phyloP scores from a whole-genome alignment of 2,329 filamentous ascomycete species.

The Phyllosticta ampelicida region DNA sequence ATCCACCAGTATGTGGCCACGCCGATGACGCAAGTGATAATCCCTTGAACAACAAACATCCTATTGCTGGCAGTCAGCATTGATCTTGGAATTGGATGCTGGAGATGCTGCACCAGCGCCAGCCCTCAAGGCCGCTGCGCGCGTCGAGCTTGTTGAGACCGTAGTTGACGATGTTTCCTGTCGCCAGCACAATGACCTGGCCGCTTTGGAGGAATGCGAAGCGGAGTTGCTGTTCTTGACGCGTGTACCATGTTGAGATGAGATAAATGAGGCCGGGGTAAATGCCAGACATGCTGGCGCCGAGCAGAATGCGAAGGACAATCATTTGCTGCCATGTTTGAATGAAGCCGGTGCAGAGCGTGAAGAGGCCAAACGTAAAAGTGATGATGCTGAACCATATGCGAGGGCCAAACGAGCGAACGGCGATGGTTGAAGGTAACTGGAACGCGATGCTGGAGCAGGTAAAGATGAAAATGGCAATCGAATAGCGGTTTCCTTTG shows the following conservation, averaged over 20 bases:
- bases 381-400: conserved; percentile 52
- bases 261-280: conserved; percentile 39
- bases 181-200: conserved; percentile 54
- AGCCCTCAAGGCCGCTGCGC: conserved; percentile 45
- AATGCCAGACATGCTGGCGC: conserved; percentile 47
- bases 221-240: conserved; percentile 54
- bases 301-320: conserved; percentile 52
- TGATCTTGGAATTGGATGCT: too few relatives aligned
- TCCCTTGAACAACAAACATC: conserved; percentile 57
- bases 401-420: conserved; percentile 54
- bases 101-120: conserved; percentile 40
- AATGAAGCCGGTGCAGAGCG: conserved; percentile 57
- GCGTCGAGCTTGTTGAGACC: conserved; percentile 55
- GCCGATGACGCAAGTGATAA: conserved; percentile 48
- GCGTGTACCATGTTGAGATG: conserved; percentile 52
- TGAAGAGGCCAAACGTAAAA: conserved; percentile 52
- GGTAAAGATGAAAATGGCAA: conserved; percentile 65
- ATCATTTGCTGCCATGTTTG: conserved; percentile 61
- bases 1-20: conserved; percentile 59
- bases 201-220: conserved; percentile 56
- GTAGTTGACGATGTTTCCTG: conserved; percentile 57
- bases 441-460: conserved; percentile 58
- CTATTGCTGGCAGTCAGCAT: too few relatives aligned
- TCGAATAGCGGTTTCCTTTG: conserved; percentile 53
- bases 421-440: conserved; percentile 55